Base-by-base conservation (phyloP, 2,329 filamentous ascomycete genomes). In the Pestalotiopsis sp. region DNA sequence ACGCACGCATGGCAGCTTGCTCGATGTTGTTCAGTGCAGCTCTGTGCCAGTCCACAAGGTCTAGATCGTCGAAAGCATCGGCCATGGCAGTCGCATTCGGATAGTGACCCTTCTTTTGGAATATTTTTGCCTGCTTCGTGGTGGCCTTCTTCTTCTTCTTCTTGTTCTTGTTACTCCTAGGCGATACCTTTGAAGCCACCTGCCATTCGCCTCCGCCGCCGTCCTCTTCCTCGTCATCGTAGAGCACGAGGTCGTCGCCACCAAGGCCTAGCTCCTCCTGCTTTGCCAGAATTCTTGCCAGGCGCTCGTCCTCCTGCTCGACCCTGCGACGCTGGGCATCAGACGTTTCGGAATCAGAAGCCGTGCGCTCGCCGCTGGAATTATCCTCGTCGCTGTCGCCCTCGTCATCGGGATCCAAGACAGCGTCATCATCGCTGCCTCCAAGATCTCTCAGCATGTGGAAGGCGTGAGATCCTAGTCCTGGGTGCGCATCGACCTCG, bases 41-140 rank as follows among this genome's bases (percentile, higher is more conserved):
- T 31, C 90, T 86, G 17, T 92, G 87, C 81, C 92, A 93, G 75
- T 97, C 93, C 91, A 96, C 95, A 59, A 97, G 84, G 75, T 97
- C 94, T 71, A 97, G 91, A 9, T 90, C 92, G 69, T 91, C 89
- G 70, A 89, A 87, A 2, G 80, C 81, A 68, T 90, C 79, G 11
- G 81, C 80, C 71, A 84, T 78, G 41, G 79, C 75, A 25, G 79
- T 78, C 38, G 83, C 83, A 68, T 77, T 83, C 7, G 80, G 79
- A 65, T 79, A 81, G 61, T 77, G 74, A 13, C 78, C 79, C 39
- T 74, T 73, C 27, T 71, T 72, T 65, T 74, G 72, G n/a, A 75
- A 67, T 6, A 77, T 69, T 62, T 70, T 74, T 4, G 71, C 72
- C 62, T 67, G 74, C 62, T 71, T 73, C 6, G 73, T 72, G 64